These are phyloP conservation scores for Cystobasidium pallidum DNA, from an alignment of 1,284 basidiomycete genomes.

Conservation along the genomic window DNA sequence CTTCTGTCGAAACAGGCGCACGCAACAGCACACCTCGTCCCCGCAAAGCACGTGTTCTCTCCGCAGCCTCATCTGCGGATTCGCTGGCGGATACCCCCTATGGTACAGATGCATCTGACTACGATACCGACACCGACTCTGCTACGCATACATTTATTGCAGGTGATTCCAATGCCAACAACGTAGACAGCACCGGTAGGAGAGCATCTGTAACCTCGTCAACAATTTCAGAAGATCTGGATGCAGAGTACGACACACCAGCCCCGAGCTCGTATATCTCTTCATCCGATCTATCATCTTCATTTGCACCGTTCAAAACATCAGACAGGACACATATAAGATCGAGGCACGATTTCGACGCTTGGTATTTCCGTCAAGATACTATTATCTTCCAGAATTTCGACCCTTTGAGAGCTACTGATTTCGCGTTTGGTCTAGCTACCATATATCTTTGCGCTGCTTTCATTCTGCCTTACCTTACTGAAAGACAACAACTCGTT, in stretches of 20 bases:
- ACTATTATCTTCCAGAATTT: slow-evolving; percentile 78
- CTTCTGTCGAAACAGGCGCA: neutral
- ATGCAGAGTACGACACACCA: slow-evolving; percentile 24
- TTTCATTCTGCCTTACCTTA: slow-evolving; percentile 46
- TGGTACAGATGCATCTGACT: slow-evolving; percentile 39
- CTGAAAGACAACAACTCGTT: slow-evolving; percentile 58
- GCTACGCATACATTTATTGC: neutral
- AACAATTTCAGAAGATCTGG: slow-evolving; percentile 16
- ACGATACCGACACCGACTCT: slow-evolving; percentile 29
- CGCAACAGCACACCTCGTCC: slow-evolving; percentile 1
- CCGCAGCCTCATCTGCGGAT: slow-evolving; percentile 24
- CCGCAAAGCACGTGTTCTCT: slow-evolving; percentile 3
- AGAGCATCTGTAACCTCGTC: slow-evolving; percentile 26
- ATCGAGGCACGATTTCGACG: slow-evolving; percentile 84
- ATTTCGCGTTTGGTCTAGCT: slow-evolving; percentile 54
- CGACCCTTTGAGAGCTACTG: slow-evolving; percentile 63
- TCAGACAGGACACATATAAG: slow-evolving; percentile 54
- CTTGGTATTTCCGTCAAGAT: slow-evolving; percentile 89
- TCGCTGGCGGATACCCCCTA: slow-evolving; percentile 37
- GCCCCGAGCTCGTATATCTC: slow-evolving; percentile 4
- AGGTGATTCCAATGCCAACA: neutral
- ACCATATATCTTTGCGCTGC: slow-evolving; percentile 58
- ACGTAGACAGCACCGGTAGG: slow-evolving; percentile 5
- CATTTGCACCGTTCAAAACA: neutral
- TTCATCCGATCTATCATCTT: slow-evolving; percentile 4